phyloP scores from a whole-genome alignment of 352 stramenopile genomes.

The Phytophthora palmivora region DNA sequence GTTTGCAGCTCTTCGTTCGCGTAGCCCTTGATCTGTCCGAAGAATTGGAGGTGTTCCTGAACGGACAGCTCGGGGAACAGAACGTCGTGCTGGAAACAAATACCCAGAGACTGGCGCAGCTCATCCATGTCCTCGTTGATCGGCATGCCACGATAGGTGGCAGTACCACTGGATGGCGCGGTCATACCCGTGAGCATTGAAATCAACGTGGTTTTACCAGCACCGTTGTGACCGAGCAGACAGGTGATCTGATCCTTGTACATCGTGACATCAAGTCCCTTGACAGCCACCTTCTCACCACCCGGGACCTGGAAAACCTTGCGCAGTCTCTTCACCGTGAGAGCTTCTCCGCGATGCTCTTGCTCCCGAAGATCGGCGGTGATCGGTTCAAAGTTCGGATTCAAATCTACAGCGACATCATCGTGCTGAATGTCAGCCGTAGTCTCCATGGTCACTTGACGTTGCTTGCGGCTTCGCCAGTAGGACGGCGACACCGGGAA shows the following conservation, averaged over 20 bases:
- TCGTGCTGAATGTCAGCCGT: slow-evolving; percentile 10
- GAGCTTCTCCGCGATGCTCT: slow-evolving; percentile 50
- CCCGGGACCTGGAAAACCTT: slow-evolving; percentile 84
- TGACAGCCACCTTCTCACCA: slow-evolving; percentile 88
- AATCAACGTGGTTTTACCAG: no score
- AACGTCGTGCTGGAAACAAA: no score
- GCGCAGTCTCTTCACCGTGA: slow-evolving; percentile 65
- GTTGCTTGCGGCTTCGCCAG: slow-evolving; percentile 23
- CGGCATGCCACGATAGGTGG: slow-evolving; percentile 67
- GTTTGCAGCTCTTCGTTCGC: no score
- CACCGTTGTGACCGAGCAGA: no score
- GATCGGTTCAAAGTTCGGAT: slow-evolving; percentile 55
- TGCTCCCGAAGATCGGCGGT: slow-evolving; percentile 50
- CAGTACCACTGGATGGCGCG: no score
- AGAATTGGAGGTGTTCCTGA: no score
- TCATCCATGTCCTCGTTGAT: slow-evolving; percentile 76
- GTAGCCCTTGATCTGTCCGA: no score
- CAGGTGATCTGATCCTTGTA: no score
- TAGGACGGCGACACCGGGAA: slow-evolving; percentile 80
- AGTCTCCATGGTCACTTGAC: not conserved
- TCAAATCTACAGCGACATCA: slow-evolving; percentile 47
- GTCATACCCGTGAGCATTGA: no score
- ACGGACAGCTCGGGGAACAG: no score
- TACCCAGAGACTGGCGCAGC: slow-evolving; percentile 71
- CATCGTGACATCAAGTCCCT: slow-evolving; percentile 83